Evolutionary conservation across 148 eudicot genomes (phyloP), one percentile per base, ranked within the genome.

Genomic region (Polygonum aviculare): DNA sequence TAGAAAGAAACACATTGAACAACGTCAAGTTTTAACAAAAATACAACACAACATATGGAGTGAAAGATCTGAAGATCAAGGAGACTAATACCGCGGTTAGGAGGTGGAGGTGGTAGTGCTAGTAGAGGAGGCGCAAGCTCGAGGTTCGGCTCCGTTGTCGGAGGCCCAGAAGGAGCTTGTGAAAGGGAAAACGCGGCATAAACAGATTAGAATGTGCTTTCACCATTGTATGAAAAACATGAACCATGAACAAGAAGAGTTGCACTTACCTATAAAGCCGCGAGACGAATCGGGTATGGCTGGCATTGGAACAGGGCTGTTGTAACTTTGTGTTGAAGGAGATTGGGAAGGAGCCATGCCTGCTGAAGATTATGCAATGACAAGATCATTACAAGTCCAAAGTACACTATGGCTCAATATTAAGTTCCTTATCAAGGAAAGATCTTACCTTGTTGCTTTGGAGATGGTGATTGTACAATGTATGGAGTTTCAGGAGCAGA

Each of bases 81-180:
- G 14, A 15, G 44, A 5, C 6, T 15, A 15, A 21, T 69, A 92
- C 97, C 95, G 81, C 81, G 78, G 77, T 90, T 89, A 74, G 97
- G 97, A 76, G 97, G 97, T 73, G 97, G 97, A 79, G 95, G 95
- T 36, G 95, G 95, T 79, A 92, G 76, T 55, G 93, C 81, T 51
- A 57, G 85, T 51, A 88, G 67, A n/a, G 92, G 89, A 16, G 86
- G 84, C 45, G 77, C 65, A n/a, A 54, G 69, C 10, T 85, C 91
- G 76, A 54, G 83, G 84, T 78, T 80, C 72, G 77, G 88, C 78
- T 78, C 75, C 84, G 77, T 81, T 82, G 86, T 79, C 67, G 88
- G 75, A 84, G 90, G 63, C 22, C 79, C 80, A 78, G 85, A 74
- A 83, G 93, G 93, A 79, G 80, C 92, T 90, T 70, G 85, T 84